Evolutionary conservation across 1,284 basidiomycete species (phyloP).

Genomic region (Moesziomyces parantarcticus): DNA sequence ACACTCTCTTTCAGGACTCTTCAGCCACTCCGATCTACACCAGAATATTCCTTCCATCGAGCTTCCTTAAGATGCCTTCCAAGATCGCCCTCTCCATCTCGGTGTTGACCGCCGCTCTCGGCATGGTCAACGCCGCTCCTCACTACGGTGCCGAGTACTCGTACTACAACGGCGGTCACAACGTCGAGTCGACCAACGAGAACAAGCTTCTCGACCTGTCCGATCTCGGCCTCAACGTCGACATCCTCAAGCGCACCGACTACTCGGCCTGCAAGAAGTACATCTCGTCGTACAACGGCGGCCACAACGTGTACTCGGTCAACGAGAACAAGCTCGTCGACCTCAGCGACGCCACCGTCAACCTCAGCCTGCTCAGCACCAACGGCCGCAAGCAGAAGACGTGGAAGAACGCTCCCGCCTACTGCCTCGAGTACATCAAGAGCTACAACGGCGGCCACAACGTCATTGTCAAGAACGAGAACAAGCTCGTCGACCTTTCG

Average conservation of each 20-base stretch:
- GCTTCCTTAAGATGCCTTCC: constrained; percentile 36
- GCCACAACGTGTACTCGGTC: constrained; percentile 50
- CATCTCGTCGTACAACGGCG: constrained; percentile 49
- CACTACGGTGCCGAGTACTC: constrained; percentile 20
- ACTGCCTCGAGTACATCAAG: constrained; percentile 50
- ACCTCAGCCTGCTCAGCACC: constrained; percentile 35
- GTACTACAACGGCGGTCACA: constrained; percentile 44
- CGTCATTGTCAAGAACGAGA: constrained; percentile 43
- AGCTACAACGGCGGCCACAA: constrained; percentile 52
- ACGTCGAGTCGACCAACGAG: constrained; percentile 34
- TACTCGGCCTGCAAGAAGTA: constrained; percentile 43
- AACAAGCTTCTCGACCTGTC: constrained; percentile 45
- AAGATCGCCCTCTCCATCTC: constrained; percentile 47
- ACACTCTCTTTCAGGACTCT: constrained; percentile 19
- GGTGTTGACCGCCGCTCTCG: constrained; percentile 37
- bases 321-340: constrained; percentile 55
- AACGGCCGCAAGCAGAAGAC: constrained; percentile 33
- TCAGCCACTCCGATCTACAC: too few species aligned
- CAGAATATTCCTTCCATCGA: neutral
- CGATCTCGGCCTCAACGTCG: constrained; percentile 18
- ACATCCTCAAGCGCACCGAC: constrained; percentile 44
- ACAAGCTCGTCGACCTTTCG: constrained; percentile 46
- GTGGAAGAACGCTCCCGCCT: constrained; percentile 20
- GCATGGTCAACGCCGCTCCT: constrained; percentile 45
- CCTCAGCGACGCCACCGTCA: constrained; percentile 34